These are phyloP conservation scores for Hyaloscypha bicolor DNA, from an alignment of 495 filamentous ascomycete genomes.

Conservation along the genomic window DNA sequence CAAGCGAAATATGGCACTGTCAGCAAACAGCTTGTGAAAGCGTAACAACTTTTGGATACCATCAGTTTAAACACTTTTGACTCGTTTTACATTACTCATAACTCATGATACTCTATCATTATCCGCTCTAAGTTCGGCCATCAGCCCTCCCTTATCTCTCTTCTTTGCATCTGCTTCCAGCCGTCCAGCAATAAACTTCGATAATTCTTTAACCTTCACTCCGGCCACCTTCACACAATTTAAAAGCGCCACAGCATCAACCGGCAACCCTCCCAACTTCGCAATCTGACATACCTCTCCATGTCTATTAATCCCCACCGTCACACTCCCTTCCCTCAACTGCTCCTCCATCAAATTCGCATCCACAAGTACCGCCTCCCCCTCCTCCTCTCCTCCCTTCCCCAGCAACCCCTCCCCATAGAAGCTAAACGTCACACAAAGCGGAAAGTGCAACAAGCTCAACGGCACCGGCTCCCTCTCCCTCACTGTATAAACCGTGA, in stretches of 20 bases:
- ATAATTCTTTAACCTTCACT: constrained; percentile 79
- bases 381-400: constrained; percentile 31
- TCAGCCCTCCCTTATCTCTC: constrained; percentile 73
- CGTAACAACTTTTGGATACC: background rate
- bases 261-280: constrained; percentile 79
- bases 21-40: constrained; percentile 27
- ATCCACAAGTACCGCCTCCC: constrained; percentile 69
- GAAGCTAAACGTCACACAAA: constrained; percentile 86
- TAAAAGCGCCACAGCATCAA: constrained; percentile 76
- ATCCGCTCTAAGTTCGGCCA: constrained; percentile 79
- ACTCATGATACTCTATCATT: constrained; percentile 60
- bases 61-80: background rate
- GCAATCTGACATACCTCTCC: constrained; percentile 92
- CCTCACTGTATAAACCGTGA: constrained; percentile 78
- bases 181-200: constrained; percentile 64
- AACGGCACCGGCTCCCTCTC: constrained; percentile 89
- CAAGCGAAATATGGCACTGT: constrained; percentile 93
- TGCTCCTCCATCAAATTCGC: constrained; percentile 84
- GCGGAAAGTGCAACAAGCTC: constrained; percentile 85
- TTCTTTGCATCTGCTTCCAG: constrained; percentile 75
- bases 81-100: constrained; percentile 13
- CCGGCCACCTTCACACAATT: constrained; percentile 69
- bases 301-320: constrained; percentile 82
- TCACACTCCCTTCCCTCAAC: constrained; percentile 77
- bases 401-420: constrained; percentile 44